These are phyloP conservation scores for Mucor saturninus DNA, from an alignment of 371 early-diverging fungal species.

Conservation along the genomic window DNA sequence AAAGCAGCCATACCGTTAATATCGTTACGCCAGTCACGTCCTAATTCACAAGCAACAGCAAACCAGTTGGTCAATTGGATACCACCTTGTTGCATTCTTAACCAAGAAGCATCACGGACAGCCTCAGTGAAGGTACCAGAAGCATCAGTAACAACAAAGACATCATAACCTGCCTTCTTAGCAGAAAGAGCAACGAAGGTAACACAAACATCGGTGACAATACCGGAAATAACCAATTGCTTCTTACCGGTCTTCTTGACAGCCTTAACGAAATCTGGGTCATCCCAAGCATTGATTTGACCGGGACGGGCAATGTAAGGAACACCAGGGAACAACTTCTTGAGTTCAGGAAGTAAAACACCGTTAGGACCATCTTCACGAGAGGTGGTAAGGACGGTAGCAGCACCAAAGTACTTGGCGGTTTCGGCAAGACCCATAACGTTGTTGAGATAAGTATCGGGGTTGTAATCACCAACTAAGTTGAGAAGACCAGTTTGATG, in stretches of 20 bases:
- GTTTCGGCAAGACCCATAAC: conserved; percentile 38
- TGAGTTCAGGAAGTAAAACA: conserved; percentile 26
- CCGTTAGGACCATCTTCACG: conserved; percentile 40
- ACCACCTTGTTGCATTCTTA: conserved; percentile 34
- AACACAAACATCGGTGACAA: conserved; percentile 41
- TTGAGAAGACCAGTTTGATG: conserved; percentile 36
- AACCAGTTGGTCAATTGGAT: conserved; percentile 32
- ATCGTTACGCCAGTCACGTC: conserved; percentile 35
- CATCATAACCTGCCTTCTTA: conserved; percentile 37
- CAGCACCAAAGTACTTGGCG: conserved; percentile 30
- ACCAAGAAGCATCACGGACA: conserved; percentile 36
- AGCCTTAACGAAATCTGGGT: conserved; percentile 27
- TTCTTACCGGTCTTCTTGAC: conserved; percentile 37
- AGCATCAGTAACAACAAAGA: conserved; percentile 37
- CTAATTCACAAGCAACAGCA: conserved; percentile 36
- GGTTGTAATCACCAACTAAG: conserved; percentile 30
- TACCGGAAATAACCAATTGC: conserved; percentile 39
- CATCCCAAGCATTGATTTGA: conserved; percentile 42
- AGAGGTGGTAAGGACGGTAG: conserved; percentile 33
- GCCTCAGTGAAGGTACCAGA: conserved; percentile 31
- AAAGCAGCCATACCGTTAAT: conserved; percentile 29
- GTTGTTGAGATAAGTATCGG: conserved; percentile 27
- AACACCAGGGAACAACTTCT: conserved; percentile 31
- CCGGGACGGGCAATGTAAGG: conserved; percentile 33
- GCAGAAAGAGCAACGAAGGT: conserved; percentile 38